phyloP scores from a whole-genome alignment of 2,329 filamentous ascomycete genomes.

The Venturia effusa region DNA sequence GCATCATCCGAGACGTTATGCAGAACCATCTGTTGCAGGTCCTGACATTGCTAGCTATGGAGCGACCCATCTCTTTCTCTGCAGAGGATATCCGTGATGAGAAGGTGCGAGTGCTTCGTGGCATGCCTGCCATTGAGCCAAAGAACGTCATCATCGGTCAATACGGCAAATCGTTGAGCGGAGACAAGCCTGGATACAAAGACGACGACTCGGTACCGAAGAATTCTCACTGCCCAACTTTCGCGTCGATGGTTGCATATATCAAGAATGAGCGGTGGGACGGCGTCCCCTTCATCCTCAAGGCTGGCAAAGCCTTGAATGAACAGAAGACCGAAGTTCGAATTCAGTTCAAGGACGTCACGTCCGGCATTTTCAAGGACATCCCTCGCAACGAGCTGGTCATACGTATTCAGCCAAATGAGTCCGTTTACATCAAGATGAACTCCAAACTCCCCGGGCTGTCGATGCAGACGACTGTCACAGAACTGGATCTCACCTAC shows the following conservation, averaged over 20 bases:
- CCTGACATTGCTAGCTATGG: conserved; percentile 92
- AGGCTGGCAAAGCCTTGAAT: conserved; percentile 96
- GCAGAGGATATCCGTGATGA: conserved; percentile 97
- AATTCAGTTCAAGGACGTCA: conserved; percentile 99
- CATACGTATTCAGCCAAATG: conserved; percentile 98
- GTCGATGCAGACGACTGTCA: conserved; percentile 99
- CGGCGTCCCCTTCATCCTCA: conserved; percentile 97
- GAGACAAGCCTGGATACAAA: conserved; percentile 94
- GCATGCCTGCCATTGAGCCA: conserved; percentile 88
- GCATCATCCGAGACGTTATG: conserved; percentile 99
- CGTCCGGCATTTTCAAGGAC: conserved; percentile 98
- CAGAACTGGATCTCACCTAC: conserved; percentile 96
- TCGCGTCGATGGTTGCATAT: conserved; percentile 92
- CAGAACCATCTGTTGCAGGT: conserved; percentile 98
- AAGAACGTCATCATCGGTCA: conserved; percentile 99
- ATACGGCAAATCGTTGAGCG: conserved; percentile 92
- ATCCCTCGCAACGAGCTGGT: conserved; percentile 98
- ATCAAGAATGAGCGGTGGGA: conserved; percentile 99
- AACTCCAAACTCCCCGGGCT: conserved; percentile 98
- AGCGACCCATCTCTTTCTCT: conserved; percentile 95
- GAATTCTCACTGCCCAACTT: conserved; percentile 94
- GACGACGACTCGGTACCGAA: conserved; percentile 97
- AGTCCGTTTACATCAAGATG: conserved; percentile 99
- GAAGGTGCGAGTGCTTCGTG: conserved; percentile 82
- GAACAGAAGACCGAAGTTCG: conserved; percentile 99